Evolutionary conservation across 768 basidiomycete genomes (phyloP).

Genomic region (Glaciozyma antarctica): DNA sequence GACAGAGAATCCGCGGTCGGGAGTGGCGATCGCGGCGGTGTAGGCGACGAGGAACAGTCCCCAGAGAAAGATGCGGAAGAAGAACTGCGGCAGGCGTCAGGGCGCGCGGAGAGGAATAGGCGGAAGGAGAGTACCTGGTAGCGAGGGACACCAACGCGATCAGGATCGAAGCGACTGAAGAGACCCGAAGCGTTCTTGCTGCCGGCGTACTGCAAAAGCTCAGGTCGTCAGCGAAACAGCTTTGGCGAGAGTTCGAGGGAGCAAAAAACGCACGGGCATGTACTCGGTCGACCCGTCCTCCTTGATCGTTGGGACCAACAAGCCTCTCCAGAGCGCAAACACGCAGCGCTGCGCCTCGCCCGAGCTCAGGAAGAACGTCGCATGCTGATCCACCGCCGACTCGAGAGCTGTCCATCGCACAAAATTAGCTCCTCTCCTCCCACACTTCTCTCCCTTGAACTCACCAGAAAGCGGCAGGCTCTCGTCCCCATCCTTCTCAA

Average conservation of each 20-base stretch:
- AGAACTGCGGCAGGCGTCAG: constrained; percentile 8
- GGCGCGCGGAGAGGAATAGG: background rate
- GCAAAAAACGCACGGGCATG: constrained; percentile 1
- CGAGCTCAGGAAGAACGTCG: constrained; percentile 33
- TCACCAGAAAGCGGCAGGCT: constrained; percentile 22
- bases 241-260: too few species aligned
- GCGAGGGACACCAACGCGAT: constrained; percentile 32
- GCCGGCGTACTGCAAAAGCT: constrained; percentile 22
- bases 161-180: constrained; percentile 17
- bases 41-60: constrained; percentile 33
- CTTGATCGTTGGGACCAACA: constrained; percentile 25
- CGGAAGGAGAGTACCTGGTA: constrained; percentile 29
- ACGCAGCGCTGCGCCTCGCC: constrained; percentile 33
- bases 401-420: constrained; percentile 25
- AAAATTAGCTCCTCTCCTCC: background rate
- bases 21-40: constrained; percentile 33
- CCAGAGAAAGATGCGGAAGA: constrained; percentile 34
- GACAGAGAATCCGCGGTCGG: constrained; percentile 32
- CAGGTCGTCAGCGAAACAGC: background rate
- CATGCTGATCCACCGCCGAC: constrained; percentile 32
- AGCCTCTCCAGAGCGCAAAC: constrained; percentile 34
- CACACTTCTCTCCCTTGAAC: background rate
- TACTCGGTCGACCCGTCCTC: constrained; percentile 24
- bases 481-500: constrained; percentile 35
- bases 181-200: constrained; percentile 11